Percentiles rank a stretch among this genome's conserved stretches.
phyloP scores from a whole-genome alignment of 2,329 filamentous ascomycete species.

The Pseudodiploospora longispora region DNA sequence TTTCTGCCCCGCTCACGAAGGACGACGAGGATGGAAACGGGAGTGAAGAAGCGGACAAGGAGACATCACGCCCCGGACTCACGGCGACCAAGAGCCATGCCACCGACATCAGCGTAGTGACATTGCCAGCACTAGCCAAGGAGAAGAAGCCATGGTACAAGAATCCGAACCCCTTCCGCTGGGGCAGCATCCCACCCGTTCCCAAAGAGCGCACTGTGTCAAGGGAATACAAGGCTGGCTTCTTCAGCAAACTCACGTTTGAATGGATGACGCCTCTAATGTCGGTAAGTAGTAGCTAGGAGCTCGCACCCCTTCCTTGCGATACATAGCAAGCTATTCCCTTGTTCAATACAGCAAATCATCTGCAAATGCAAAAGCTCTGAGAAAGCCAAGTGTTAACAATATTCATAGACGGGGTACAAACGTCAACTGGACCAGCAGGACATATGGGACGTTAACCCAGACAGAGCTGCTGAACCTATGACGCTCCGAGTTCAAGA shows the following conservation, averaged over 20 bases:
- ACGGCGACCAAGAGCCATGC: conserved; percentile 39
- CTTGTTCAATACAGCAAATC: background rate
- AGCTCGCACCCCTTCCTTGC: background rate
- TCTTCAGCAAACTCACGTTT: conserved; percentile 71
- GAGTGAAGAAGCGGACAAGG: background rate
- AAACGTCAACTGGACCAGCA: conserved; percentile 72
- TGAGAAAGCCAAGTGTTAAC: background rate
- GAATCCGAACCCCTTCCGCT: conserved; percentile 52
- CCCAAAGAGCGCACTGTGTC: conserved; percentile 47
- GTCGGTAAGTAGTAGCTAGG: conserved; percentile 44
- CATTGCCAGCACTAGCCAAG: conserved; percentile 29
- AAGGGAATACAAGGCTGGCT: conserved; percentile 63
- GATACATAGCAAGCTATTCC: conserved; percentile 4
- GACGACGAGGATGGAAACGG: too few relatives aligned
- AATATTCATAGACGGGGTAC: conserved; percentile 60
- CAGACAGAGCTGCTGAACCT: conserved; percentile 62
- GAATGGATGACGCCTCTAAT: conserved; percentile 89
- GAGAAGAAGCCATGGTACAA: conserved; percentile 53
- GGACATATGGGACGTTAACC: conserved; percentile 87
- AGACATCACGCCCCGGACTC: background rate
- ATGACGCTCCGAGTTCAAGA: conserved; percentile 58
- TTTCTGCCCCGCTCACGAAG: too few relatives aligned
- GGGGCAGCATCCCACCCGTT: conserved; percentile 48
- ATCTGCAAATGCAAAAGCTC: too few relatives aligned
- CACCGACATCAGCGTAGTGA: conserved; percentile 43